Percentiles rank a stretch among this genome's conserved stretches.
These are phyloP conservation scores for Graphilbum sp. DNA, from an alignment of 2,329 filamentous ascomycete species.

Conservation along the genomic window DNA sequence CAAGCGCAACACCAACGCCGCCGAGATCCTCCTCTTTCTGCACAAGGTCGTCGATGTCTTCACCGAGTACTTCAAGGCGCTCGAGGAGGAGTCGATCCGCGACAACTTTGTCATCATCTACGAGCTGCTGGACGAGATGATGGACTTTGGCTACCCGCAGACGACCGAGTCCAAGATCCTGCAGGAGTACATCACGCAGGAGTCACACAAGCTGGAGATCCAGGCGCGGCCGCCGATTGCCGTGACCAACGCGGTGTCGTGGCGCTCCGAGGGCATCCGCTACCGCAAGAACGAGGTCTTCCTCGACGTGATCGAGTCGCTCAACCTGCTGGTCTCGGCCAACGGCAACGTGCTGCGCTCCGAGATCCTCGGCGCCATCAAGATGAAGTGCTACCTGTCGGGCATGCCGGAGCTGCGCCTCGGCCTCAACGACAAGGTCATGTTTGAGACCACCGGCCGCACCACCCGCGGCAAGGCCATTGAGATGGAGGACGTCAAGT, in stretches of 20 bases:
- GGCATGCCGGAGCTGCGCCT: constrained; percentile 94
- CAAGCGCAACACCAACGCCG: constrained; percentile 97
- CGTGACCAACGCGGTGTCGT: constrained; percentile 94
- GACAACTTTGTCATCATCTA: constrained; percentile 99
- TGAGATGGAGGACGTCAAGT: constrained; percentile 99
- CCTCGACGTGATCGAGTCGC: constrained; percentile 87
- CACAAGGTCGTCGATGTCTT: constrained; percentile 98
- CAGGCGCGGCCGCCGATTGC: constrained; percentile 93
- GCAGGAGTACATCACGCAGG: constrained; percentile 98
- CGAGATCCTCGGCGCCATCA: constrained; percentile 91
- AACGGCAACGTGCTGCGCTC: constrained; percentile 91
- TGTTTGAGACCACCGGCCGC: constrained; percentile 96
- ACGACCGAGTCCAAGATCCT: constrained; percentile 97
- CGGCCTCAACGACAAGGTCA: constrained; percentile 95
- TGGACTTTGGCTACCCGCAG: constrained; percentile 99
- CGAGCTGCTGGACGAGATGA: constrained; percentile 98
- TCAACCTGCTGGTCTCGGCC: constrained; percentile 87
- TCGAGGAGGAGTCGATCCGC: constrained; percentile 95
- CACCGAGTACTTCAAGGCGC: constrained; percentile 98
- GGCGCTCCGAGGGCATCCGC: constrained; percentile 92
- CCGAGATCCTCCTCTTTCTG: constrained; percentile 94
- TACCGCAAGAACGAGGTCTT: constrained; percentile 99
- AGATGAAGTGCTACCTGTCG: constrained; percentile 99
- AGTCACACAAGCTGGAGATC: constrained; percentile 95
- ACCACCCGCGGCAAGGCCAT: constrained; percentile 92